These are phyloP conservation scores for Pachysandra terminalis DNA, from an alignment of 164 flowering plant genomes.

Conservation along the genomic window DNA sequence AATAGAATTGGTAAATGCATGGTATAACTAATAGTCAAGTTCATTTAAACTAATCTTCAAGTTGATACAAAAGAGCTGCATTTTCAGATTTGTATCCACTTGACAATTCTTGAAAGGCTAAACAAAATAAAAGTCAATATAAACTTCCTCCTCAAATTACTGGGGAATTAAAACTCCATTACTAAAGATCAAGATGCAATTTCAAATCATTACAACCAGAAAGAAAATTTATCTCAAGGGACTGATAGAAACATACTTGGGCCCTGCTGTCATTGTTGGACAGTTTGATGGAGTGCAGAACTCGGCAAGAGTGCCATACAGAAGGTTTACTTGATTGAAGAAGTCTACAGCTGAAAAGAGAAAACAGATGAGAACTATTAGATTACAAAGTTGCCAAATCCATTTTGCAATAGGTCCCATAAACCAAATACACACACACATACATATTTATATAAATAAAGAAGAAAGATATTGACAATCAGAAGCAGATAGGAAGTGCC, in stretches of 20 bases:
- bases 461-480: too few species aligned
- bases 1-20: too few species aligned
- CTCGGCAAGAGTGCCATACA: constrained; percentile 69
- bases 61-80: too few species aligned
- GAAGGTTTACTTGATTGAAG: constrained; percentile 71
- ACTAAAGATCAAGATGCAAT: neutral
- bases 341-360: too few species aligned
- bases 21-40: too few species aligned
- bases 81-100: too few species aligned
- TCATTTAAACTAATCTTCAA: too few species aligned
- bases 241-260: constrained; percentile 42
- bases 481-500: too few species aligned
- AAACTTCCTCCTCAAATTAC: neutral
- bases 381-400: neutral
- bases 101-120: too few species aligned
- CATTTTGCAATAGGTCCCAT: neutral
- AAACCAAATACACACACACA: neutral
- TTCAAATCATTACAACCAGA: neutral
- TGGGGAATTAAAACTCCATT: neutral
- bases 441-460: too few species aligned
- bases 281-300: constrained; percentile 65
- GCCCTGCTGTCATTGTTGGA: constrained; percentile 78
- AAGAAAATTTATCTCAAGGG: constrained; percentile 1
- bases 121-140: too few species aligned
- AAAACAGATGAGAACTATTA: constrained; percentile 7